Evolutionary conservation across 208 protist species (phyloP).

Genomic region (Angomonas desouzai): DNA sequence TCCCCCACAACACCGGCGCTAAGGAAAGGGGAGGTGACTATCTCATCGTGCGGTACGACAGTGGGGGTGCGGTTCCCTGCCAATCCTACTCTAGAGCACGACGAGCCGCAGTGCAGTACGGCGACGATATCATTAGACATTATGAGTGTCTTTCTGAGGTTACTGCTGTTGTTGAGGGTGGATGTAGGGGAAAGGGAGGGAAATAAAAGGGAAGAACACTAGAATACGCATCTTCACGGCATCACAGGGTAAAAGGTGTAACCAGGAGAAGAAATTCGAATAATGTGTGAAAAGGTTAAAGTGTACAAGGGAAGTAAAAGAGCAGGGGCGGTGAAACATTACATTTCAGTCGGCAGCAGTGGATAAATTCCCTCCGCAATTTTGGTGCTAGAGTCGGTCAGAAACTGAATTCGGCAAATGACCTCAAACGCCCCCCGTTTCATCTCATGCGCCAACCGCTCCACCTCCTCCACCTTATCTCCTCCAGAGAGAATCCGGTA

Average conservation of each 20-base stretch:
- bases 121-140: constrained; percentile 5
- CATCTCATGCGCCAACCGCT: constrained; percentile 59
- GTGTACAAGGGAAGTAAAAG: too few relatives aligned
- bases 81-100: neutral
- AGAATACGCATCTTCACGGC: too few relatives aligned
- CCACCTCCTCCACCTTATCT: constrained; percentile 64
- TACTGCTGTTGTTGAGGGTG: too few relatives aligned
- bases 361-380: constrained; percentile 39
- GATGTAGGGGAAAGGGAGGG: too few relatives aligned
- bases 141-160: too few relatives aligned
- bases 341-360: neutral
- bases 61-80: neutral
- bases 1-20: constrained; percentile 92
- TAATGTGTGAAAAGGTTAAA: too few relatives aligned
- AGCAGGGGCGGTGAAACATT: too few relatives aligned
- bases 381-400: constrained; percentile 65
- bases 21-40: constrained; percentile 22
- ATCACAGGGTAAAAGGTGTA: too few relatives aligned
- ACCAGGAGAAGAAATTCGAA: too few relatives aligned
- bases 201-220: constrained; percentile 4
- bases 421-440: constrained; percentile 61
- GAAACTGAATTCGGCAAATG: constrained; percentile 62
- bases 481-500: constrained; percentile 58
- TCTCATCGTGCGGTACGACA: neutral
- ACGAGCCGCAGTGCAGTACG: neutral